phyloP scores from a whole-genome alignment of 176 grass and related monocot genomes.

The Hsuehochloa calcarea region DNA sequence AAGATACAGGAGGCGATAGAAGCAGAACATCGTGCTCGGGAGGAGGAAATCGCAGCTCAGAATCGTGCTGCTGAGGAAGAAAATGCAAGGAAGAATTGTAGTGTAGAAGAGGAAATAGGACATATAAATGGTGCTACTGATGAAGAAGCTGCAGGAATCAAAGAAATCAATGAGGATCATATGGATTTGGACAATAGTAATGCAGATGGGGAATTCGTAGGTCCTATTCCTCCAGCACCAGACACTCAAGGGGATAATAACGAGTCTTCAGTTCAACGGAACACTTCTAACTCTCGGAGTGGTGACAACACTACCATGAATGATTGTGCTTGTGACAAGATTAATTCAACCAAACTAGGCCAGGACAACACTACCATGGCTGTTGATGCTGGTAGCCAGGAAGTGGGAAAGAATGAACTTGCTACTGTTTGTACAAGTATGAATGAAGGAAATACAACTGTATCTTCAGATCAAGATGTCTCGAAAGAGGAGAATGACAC shows the following conservation, averaged over 20 bases:
- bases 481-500: background rate
- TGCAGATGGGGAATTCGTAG: constrained; percentile 23
- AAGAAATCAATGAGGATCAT: constrained; percentile 2
- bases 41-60: background rate
- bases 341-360: background rate
- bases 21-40: constrained; percentile 26
- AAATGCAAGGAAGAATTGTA: background rate
- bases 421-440: background rate
- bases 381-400: background rate
- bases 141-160: constrained; percentile 30
- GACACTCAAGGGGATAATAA: constrained; percentile 12
- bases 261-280: background rate
- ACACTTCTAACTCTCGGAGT: background rate
- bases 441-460: background rate
- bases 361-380: constrained; percentile 1
- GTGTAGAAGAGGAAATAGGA: constrained; percentile 9
- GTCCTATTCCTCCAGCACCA: constrained; percentile 25
- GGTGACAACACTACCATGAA: background rate
- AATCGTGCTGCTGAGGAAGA: constrained; percentile 27
- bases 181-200: constrained; percentile 29
- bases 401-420: background rate
- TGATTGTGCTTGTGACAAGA: background rate
- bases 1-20: constrained; percentile 24
- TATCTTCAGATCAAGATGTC: background rate
- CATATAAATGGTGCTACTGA: background rate